A percentile compares a stretch with the other conserved stretches of the same genome.
Evolutionary conservation across 352 stramenopile genomes (phyloP).

Genomic region (Phytopythium aichiense): DNA sequence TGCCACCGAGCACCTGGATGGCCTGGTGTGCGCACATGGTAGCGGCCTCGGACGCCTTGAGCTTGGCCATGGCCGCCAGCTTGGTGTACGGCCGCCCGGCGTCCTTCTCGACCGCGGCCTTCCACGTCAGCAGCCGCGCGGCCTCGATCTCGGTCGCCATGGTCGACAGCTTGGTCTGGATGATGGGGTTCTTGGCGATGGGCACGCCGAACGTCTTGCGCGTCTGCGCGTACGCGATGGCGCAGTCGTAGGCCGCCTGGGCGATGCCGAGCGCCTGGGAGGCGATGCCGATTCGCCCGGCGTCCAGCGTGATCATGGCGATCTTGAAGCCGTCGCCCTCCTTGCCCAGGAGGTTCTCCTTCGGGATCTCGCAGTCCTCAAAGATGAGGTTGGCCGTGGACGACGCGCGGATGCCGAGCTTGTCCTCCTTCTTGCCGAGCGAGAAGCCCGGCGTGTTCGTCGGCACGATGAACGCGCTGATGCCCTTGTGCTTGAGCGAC

Average conservation of each 20-base stretch:
- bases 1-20: conserved; percentile 94
- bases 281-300: conserved; percentile 94
- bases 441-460: conserved; percentile 91
- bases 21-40: conserved; percentile 96
- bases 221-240: conserved; percentile 93
- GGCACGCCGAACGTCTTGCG: conserved; percentile 93
- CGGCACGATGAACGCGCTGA: conserved; percentile 95
- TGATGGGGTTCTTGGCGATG: conserved; percentile 87
- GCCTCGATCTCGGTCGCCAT: conserved; percentile 93
- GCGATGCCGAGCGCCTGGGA: conserved; percentile 95
- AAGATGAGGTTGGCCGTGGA: conserved; percentile 97
- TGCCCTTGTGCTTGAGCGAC: conserved; percentile 93
- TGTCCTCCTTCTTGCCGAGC: conserved; percentile 97
- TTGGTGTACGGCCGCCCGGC: conserved; percentile 88
- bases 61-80: conserved; percentile 96
- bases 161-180: conserved; percentile 91
- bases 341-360: conserved; percentile 82
- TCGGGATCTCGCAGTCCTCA: conserved; percentile 91
- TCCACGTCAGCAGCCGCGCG: conserved; percentile 93
- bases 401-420: conserved; percentile 95
- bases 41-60: conserved; percentile 93
- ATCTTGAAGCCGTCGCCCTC: conserved; percentile 90
- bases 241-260: conserved; percentile 94
- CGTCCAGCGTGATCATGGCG: conserved; percentile 91
- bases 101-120: conserved; percentile 92